These are phyloP conservation scores for Poronia punctata DNA, from an alignment of 495 filamentous ascomycete genomes.

Conservation along the genomic window DNA sequence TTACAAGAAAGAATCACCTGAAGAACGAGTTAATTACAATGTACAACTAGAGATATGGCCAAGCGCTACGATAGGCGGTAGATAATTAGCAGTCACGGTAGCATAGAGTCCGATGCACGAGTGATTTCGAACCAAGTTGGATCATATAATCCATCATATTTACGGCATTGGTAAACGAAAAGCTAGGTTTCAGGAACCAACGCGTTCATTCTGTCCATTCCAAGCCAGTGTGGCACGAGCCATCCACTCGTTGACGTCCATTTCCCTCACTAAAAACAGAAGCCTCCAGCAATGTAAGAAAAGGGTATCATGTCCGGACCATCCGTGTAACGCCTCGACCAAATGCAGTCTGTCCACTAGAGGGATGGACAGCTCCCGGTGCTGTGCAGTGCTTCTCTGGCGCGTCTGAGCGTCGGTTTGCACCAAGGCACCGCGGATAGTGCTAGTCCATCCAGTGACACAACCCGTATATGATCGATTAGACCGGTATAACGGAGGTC, in stretches of 20 bases:
- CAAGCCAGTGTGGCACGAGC: slow-evolving; percentile 1
- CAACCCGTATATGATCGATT: slow-evolving; percentile 14
- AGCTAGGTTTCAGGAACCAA: background rate
- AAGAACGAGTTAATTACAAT: too few relatives aligned
- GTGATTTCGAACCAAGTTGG: too few relatives aligned
- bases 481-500: slow-evolving; percentile 18
- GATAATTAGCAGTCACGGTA: too few relatives aligned
- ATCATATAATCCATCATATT: slow-evolving; percentile 5
- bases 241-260: background rate
- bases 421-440: slow-evolving; percentile 6
- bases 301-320: slow-evolving; percentile 31
- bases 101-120: too few relatives aligned
- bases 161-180: slow-evolving; percentile 6
- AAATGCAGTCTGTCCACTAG: slow-evolving; percentile 24
- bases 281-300: slow-evolving; percentile 16
- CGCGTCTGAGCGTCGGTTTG: too few relatives aligned
- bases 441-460: slow-evolving; percentile 20
- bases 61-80: too few relatives aligned
- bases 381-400: slow-evolving; percentile 6
- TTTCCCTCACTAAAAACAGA: slow-evolving; percentile 10
- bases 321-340: slow-evolving; percentile 28
- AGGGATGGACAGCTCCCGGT: slow-evolving; percentile 13
- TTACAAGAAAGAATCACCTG: too few relatives aligned
- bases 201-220: too few relatives aligned
- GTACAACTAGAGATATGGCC: too few relatives aligned